Evolutionary conservation across 768 basidiomycete species (phyloP).

Genomic region (Piloderma croceum): DNA sequence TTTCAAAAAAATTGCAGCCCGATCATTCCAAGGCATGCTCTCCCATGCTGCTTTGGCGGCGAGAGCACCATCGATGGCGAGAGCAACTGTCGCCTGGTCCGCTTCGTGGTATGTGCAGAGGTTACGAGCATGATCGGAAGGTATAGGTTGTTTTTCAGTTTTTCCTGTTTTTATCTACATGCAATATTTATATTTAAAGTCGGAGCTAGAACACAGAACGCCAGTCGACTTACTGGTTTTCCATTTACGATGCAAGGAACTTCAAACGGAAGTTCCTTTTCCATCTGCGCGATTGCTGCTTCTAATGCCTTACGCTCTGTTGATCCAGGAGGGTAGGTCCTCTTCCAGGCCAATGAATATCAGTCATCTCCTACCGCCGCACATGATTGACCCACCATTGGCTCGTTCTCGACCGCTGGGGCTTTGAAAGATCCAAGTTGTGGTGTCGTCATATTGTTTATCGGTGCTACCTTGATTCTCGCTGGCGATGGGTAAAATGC

Average conservation of each 20-base stretch:
- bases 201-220: slow-evolving; percentile 2
- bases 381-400: slow-evolving; percentile 55
- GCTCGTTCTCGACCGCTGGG: slow-evolving; percentile 86
- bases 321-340: slow-evolving; percentile 72
- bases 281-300: slow-evolving; percentile 73
- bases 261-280: slow-evolving; percentile 79
- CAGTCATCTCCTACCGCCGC: no score
- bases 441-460: slow-evolving; percentile 55
- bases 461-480: not conserved
- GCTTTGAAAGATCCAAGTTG: slow-evolving; percentile 84
- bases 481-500: not conserved
- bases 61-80: slow-evolving; percentile 84
- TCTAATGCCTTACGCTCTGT: slow-evolving; percentile 69
- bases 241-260: slow-evolving; percentile 94
- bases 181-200: not conserved
- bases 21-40: slow-evolving; percentile 90
- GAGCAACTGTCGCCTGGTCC: slow-evolving; percentile 62
- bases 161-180: slow-evolving; percentile 75
- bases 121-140: slow-evolving; percentile 77
- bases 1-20: slow-evolving; percentile 96
- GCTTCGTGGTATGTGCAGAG: slow-evolving; percentile 89
- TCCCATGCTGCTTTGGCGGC: slow-evolving; percentile 89
- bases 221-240: slow-evolving; percentile 52
- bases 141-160: slow-evolving; percentile 73
- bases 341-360: slow-evolving; percentile 50